Evolutionary conservation across 352 stramenopile genomes (phyloP).

Genomic region (Pythium apleroticum): DNA sequence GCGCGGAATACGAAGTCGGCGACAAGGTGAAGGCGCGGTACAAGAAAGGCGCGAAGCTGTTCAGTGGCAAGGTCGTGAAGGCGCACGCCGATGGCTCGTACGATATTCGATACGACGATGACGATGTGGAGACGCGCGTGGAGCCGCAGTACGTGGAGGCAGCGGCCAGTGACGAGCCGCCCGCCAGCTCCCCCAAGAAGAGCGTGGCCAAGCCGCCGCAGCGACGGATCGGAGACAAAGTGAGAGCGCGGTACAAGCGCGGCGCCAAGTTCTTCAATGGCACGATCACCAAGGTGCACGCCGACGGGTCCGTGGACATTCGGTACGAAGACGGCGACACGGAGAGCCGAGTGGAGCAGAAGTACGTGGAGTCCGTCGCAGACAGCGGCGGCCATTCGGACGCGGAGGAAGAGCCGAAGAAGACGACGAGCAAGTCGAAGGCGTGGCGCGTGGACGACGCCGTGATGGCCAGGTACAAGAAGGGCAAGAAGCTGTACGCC

Average conservation of each 20-base stretch:
- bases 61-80: slow-evolving; percentile 48
- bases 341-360: slow-evolving; percentile 44
- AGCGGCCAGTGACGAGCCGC: not conserved
- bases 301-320: slow-evolving; percentile 56
- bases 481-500: slow-evolving; percentile 59
- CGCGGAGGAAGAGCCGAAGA: not conserved
- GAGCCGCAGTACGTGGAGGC: slow-evolving; percentile 14
- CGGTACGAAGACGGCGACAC: slow-evolving; percentile 50
- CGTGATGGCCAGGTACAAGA: slow-evolving; percentile 64
- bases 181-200: not conserved
- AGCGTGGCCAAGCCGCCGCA: not conserved
- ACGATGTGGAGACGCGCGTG: slow-evolving; percentile 43
- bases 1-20: not conserved
- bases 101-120: slow-evolving; percentile 68
- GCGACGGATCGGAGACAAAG: slow-evolving; percentile 29
- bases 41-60: slow-evolving; percentile 46
- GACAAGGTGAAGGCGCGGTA: slow-evolving; percentile 40
- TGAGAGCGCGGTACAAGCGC: slow-evolving; percentile 56
- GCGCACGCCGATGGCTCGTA: slow-evolving; percentile 57
- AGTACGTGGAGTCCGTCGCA: slow-evolving; percentile 25
- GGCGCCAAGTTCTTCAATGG: slow-evolving; percentile 48
- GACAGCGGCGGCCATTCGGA: slow-evolving; percentile 3
- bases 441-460: slow-evolving; percentile 39
- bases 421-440: slow-evolving; percentile 8
- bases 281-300: slow-evolving; percentile 48